Evolutionary conservation across 2,329 filamentous ascomycete genomes (phyloP).

Genomic region (Talaromyces pinophilus): DNA sequence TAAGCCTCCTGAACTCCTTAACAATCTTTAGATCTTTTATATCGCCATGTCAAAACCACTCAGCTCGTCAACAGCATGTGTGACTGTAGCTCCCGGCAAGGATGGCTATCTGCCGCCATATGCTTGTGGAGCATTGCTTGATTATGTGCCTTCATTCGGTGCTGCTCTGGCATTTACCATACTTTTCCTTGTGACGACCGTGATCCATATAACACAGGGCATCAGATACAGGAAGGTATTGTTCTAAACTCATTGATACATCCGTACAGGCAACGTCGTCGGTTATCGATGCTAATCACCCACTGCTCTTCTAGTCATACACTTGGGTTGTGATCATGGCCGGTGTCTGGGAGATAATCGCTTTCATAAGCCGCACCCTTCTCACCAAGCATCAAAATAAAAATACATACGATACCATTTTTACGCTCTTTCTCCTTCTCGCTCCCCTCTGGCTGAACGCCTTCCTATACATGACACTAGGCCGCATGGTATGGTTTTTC

Average conservation of each 20-base stretch:
- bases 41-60: neutral
- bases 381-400: neutral
- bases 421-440: neutral
- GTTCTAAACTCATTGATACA: neutral
- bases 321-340: neutral
- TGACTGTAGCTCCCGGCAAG: neutral
- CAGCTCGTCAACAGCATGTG: neutral
- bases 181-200: neutral
- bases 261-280: neutral
- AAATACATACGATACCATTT: neutral
- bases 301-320: neutral
- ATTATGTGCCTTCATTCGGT: neutral
- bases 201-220: neutral
- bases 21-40: neutral
- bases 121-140: neutral
- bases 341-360: neutral
- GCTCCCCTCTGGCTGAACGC: neutral
- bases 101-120: neutral
- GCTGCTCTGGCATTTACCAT: neutral
- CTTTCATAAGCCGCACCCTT: neutral
- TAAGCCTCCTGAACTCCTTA: too few species aligned
- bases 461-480: neutral
- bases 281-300: neutral
- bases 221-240: neutral
- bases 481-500: constrained; percentile 17